phyloP scores from a whole-genome alignment of 331 rosid species.

The Quercus phellos region DNA sequence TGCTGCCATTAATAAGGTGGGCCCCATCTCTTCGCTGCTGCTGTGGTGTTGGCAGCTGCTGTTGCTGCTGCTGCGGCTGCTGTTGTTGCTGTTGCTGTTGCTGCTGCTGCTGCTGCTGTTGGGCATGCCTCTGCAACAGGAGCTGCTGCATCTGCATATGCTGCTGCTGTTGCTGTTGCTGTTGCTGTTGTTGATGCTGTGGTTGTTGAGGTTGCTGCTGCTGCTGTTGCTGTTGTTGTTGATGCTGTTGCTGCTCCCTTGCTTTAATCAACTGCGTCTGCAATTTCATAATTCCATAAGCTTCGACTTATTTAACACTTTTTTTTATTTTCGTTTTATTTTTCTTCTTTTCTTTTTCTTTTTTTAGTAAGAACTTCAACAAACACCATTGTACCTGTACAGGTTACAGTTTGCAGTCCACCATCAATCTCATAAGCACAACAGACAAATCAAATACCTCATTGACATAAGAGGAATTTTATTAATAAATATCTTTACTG shows the following conservation, averaged over 20 bases:
- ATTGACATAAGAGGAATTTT: background rate
- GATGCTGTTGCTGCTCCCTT: conserved; percentile 85
- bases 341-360: background rate
- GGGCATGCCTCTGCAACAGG: conserved; percentile 76
- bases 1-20: conserved; percentile 67
- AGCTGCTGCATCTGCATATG: conserved; percentile 91
- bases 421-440: conserved; percentile 8
- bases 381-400: background rate
- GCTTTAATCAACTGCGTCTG: conserved; percentile 88
- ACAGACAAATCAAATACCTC: background rate
- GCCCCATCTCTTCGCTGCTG: conserved; percentile 84
- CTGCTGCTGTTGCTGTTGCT: conserved; percentile 71
- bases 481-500: background rate
- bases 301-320: conserved; percentile 15
- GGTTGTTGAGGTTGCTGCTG: conserved; percentile 55
- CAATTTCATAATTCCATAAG: conserved; percentile 28
- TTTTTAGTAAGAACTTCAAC: background rate
- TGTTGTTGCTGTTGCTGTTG: conserved; percentile 45
- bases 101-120: conserved; percentile 60
- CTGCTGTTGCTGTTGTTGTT: conserved; percentile 42
- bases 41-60: conserved; percentile 40
- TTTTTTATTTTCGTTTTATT: background rate
- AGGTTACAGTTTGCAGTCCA: conserved; percentile 7
- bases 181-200: conserved; percentile 43
- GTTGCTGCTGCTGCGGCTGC: conserved; percentile 51